A percentile compares a stretch with the other conserved stretches of the same genome.
These are phyloP conservation scores for Fistulinella cinereoalba DNA, from an alignment of 1,284 basidiomycete genomes.

Conservation along the genomic window DNA sequence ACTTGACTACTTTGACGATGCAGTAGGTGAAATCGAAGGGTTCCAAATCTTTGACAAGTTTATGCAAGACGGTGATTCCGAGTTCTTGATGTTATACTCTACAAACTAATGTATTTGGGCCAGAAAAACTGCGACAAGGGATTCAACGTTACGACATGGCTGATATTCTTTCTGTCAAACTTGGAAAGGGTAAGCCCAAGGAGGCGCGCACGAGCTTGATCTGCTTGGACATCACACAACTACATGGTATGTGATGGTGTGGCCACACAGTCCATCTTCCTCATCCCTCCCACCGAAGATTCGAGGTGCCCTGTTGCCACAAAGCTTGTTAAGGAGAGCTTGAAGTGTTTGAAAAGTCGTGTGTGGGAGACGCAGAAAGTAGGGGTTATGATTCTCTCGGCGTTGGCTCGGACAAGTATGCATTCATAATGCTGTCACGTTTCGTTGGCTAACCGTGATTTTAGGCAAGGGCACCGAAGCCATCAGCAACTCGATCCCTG, in stretches of 20 bases:
- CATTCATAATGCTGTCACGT: not conserved
- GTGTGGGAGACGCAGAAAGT: conserved; percentile 24
- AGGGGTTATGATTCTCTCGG: conserved; percentile 25
- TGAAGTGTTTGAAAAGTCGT: conserved; percentile 4
- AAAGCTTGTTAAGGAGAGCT: conserved; percentile 14
- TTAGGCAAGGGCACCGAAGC: conserved; percentile 16
- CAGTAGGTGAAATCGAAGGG: conserved; percentile 24
- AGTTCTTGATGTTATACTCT: not conserved
- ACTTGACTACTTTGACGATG: conserved; percentile 28
- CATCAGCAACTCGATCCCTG: conserved; percentile 8
- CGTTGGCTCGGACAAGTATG: conserved; percentile 22
- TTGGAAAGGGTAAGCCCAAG: conserved; percentile 9
- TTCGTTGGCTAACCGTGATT: not conserved
- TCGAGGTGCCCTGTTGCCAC: conserved; percentile 1
- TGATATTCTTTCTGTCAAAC: conserved; percentile 18
- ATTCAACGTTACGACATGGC: conserved; percentile 13
- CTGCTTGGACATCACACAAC: conserved; percentile 22
- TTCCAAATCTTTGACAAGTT: conserved; percentile 27
- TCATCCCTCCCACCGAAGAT: conserved; percentile 2
- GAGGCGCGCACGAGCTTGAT: conserved; percentile 25
- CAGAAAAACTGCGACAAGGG: conserved; percentile 16
- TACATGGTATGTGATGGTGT: conserved; percentile 14
- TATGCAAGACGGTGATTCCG: conserved; percentile 21
- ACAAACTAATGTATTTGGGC: not conserved
- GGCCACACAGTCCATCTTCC: too few species aligned